These are phyloP conservation scores for Pseudofabraea citricarpa DNA, from an alignment of 2,329 filamentous ascomycete genomes.

Conservation along the genomic window DNA sequence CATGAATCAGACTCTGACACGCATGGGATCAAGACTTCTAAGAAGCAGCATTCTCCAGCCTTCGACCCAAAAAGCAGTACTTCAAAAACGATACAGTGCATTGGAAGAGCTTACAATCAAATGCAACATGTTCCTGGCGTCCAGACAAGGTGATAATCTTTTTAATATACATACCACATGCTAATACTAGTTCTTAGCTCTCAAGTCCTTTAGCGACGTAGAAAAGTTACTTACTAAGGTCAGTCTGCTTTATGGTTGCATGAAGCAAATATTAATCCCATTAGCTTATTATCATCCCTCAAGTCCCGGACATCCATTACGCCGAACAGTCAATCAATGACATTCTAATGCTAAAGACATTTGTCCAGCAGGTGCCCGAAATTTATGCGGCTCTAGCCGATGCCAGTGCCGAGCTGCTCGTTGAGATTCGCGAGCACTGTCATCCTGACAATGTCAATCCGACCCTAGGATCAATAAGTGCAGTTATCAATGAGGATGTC, in stretches of 20 bases:
- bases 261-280: constrained; percentile 13
- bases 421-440: constrained; percentile 67
- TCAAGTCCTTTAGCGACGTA: constrained; percentile 72
- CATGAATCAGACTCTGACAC: constrained; percentile 78
- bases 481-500: constrained; percentile 75
- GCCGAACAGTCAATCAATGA: constrained; percentile 82
- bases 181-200: constrained; percentile 37
- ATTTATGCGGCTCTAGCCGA: constrained; percentile 64
- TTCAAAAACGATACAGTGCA: constrained; percentile 73
- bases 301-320: constrained; percentile 58
- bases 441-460: constrained; percentile 54
- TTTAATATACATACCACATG: not conserved
- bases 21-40: constrained; percentile 82
- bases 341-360: constrained; percentile 81
- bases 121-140: constrained; percentile 78
- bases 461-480: constrained; percentile 60
- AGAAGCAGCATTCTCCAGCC: constrained; percentile 86
- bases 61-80: constrained; percentile 63
- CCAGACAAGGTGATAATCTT: constrained; percentile 55
- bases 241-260: constrained; percentile 16
- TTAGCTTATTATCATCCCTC: constrained; percentile 72
- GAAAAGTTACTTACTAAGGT: constrained; percentile 77
- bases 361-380: constrained; percentile 62
- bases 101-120: constrained; percentile 76
- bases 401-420: constrained; percentile 59